Evolutionary conservation across 495 filamentous ascomycete species (phyloP).

Genomic region (Neurospora sp.): DNA sequence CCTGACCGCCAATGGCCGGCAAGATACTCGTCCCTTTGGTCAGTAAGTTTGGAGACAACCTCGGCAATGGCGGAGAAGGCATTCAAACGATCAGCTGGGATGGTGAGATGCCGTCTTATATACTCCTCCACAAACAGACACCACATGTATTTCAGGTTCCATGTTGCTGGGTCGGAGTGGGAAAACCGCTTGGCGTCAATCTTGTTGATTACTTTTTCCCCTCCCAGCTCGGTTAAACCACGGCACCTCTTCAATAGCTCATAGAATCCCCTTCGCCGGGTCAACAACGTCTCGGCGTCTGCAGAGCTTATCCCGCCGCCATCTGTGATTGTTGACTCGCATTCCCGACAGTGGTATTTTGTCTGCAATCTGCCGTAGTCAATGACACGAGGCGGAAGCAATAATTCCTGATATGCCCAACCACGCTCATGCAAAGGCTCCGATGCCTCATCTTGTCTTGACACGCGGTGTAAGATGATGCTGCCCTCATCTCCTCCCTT

Average conservation of each 20-base stretch:
- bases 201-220: neutral
- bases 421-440: neutral
- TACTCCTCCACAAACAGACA: neutral
- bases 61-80: constrained; percentile 4
- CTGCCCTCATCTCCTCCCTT: neutral
- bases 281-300: neutral
- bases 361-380: neutral
- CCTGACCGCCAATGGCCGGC: neutral
- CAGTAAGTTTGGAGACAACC: neutral
- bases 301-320: neutral
- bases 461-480: neutral
- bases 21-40: neutral
- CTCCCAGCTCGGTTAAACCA: neutral
- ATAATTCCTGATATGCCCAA: neutral
- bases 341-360: neutral
- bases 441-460: neutral
- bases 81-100: neutral
- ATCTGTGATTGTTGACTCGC: neutral
- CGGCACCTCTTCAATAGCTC: neutral
- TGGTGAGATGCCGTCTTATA: neutral
- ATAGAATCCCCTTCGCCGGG: neutral
- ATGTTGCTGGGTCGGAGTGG: neutral
- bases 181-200: neutral
- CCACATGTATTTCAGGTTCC: neutral
- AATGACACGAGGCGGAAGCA: neutral